Percentiles rank a stretch among this genome's conserved stretches.
Evolutionary conservation across 345 rosid species (phyloP).

Genomic region (Durio zibethinus): DNA sequence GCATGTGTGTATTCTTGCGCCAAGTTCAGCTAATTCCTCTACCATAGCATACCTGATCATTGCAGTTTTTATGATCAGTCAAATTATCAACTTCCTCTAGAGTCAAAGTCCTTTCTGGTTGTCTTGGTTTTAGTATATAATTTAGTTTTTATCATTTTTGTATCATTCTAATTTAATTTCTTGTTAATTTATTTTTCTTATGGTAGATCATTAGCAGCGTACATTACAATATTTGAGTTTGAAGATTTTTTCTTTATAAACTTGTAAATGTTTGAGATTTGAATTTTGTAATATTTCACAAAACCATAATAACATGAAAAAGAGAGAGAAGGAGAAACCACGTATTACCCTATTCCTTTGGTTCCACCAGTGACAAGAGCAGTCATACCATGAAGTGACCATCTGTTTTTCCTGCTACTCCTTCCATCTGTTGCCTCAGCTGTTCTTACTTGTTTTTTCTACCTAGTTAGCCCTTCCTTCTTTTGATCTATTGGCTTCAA

Average conservation of each 20-base stretch:
- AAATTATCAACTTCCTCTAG: too few species aligned
- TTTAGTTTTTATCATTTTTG: too few species aligned
- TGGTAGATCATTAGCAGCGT: too few species aligned
- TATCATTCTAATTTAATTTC: too few species aligned
- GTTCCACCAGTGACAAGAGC: slow-evolving; percentile 67
- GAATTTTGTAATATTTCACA: too few species aligned
- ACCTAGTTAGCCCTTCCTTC: too few species aligned
- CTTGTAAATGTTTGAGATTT: too few species aligned
- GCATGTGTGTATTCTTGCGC: neutral
- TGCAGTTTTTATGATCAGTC: neutral
- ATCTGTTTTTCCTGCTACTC: slow-evolving; percentile 28
- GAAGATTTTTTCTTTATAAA: too few species aligned
- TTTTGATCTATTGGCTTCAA: neutral
- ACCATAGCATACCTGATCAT: slow-evolving; percentile 20
- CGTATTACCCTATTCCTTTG: slow-evolving; percentile 60
- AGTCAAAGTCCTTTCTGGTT: too few species aligned
- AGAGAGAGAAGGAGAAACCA: neutral
- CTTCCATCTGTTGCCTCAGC: neutral
- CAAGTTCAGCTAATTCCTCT: neutral
- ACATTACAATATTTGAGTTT: too few species aligned
- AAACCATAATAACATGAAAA: neutral
- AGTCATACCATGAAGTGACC: slow-evolving; percentile 56
- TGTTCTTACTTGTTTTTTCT: neutral
- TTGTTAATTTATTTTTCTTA: too few species aligned
- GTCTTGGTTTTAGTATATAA: accelerated